A percentile compares a stretch with the other conserved stretches of the same genome.
Conservation (phyloP, 2,329 filamentous ascomycete genomes). For the Colletotrichum shisoi region DNA sequence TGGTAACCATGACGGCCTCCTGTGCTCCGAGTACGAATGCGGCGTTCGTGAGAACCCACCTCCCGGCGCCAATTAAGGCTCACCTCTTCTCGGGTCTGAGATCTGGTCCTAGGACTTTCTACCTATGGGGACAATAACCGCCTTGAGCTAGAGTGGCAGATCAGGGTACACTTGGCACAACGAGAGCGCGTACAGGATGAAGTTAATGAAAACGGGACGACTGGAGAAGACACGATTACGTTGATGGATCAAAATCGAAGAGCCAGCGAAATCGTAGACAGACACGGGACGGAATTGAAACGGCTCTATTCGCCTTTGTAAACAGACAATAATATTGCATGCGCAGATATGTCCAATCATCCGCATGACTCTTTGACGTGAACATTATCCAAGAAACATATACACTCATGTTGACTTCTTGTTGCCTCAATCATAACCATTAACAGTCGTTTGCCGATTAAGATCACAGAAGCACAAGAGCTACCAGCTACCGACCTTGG, state of each 20-base stretch:
- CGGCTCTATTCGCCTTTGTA: conserved; percentile 1
- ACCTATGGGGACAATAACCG: background rate
- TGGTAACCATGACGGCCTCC: conserved; percentile 14
- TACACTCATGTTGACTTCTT: background rate
- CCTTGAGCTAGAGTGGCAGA: background rate
- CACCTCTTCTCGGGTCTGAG: background rate
- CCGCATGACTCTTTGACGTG: background rate
- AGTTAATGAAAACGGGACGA: too few relatives aligned
- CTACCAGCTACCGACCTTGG: conserved; percentile 48
- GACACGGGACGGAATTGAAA: background rate
- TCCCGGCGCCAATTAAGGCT: background rate
- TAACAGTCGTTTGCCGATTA: background rate
- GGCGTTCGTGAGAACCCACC: conserved; percentile 12
- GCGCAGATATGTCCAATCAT: background rate
- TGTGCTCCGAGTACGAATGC: conserved; percentile 23
- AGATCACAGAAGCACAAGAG: background rate
- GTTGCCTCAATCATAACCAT: background rate
- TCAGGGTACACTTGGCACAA: too few relatives aligned
- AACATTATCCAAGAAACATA: conserved; percentile 1
- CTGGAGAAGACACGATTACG: background rate
- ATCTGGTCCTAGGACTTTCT: too few relatives aligned
- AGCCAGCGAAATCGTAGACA: background rate
- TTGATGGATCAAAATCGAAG: background rate
- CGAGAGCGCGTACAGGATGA: background rate
- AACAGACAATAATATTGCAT: background rate